Evolutionary conservation across 2,329 filamentous ascomycete genomes (phyloP).

Genomic region (Huntiella bhutanensis): DNA sequence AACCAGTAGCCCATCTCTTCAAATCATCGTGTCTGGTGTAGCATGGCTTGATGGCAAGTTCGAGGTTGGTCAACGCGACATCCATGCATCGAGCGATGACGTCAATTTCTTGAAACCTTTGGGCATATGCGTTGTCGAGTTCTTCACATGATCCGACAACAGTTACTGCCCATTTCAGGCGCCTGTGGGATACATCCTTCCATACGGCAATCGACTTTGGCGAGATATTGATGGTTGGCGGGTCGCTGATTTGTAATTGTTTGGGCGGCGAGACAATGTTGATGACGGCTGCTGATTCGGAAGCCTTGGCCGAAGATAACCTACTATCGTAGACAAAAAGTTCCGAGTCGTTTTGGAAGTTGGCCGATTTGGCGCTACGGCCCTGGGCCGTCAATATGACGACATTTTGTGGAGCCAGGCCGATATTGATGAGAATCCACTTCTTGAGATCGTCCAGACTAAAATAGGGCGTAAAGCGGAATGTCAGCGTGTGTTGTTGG

Average conservation of each 20-base stretch:
- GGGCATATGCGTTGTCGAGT: slow-evolving; percentile 40
- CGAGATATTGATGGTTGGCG: slow-evolving; percentile 69
- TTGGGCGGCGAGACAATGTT: slow-evolving; percentile 31
- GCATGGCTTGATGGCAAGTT: slow-evolving; percentile 51
- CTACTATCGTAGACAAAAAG: slow-evolving; percentile 84
- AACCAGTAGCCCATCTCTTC: slow-evolving; percentile 49
- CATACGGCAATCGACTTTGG: slow-evolving; percentile 70
- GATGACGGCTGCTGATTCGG: slow-evolving; percentile 25
- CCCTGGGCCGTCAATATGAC: slow-evolving; percentile 74
- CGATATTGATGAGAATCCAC: slow-evolving; percentile 58
- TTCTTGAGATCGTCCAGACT: slow-evolving; percentile 70
- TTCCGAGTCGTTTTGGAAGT: slow-evolving; percentile 68
- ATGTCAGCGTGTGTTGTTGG: slow-evolving; percentile 8
- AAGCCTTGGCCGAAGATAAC: slow-evolving; percentile 40
- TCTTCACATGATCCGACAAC: slow-evolving; percentile 49
- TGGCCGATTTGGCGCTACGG: slow-evolving; percentile 65
- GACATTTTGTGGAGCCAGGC: slow-evolving; percentile 59
- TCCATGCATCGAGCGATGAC: slow-evolving; percentile 64
- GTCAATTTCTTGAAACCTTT: slow-evolving; percentile 54
- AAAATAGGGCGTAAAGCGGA: slow-evolving; percentile 2
- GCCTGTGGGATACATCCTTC: slow-evolving; percentile 67
- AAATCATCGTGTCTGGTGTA: slow-evolving; percentile 54
- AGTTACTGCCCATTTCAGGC: slow-evolving; percentile 59
- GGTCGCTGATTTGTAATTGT: slow-evolving; percentile 18
- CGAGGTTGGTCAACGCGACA: slow-evolving; percentile 71